phyloP scores from a whole-genome alignment of 225 moss, liverwort and hornwort species.

The Rhytidiadelphus loreus region DNA sequence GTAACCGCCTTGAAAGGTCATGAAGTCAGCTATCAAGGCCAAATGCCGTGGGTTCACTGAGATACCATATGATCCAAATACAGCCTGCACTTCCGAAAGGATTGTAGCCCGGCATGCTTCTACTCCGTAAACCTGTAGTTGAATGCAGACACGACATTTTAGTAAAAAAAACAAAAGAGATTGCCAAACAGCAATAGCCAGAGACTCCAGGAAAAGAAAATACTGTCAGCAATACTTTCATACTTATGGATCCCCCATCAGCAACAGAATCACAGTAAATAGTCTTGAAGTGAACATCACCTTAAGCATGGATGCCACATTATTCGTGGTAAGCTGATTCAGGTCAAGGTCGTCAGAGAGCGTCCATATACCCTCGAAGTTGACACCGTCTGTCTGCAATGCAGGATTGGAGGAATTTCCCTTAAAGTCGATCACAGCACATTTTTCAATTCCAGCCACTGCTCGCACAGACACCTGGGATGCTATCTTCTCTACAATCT shows the following conservation, averaged over 20 bases:
- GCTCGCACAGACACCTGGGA: constrained; percentile 70
- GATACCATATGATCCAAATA: constrained; percentile 85
- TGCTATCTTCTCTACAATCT: constrained; percentile 89
- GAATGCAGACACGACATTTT: not conserved
- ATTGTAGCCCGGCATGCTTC: constrained; percentile 86
- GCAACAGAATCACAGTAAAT: not conserved
- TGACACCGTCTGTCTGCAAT: constrained; percentile 92
- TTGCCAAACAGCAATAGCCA: not conserved
- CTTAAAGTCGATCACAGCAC: constrained; percentile 83
- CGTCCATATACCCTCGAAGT: constrained; percentile 82
- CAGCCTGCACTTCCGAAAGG: constrained; percentile 80
- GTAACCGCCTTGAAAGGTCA: constrained; percentile 92
- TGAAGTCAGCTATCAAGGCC: constrained; percentile 86
- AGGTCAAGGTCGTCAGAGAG: constrained; percentile 80
- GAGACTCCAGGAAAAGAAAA: not conserved
- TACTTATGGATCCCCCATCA: not conserved
- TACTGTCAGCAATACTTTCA: not conserved
- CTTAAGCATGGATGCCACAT: constrained; percentile 78
- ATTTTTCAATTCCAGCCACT: constrained; percentile 81
- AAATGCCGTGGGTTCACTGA: constrained; percentile 81
- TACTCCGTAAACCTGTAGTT: constrained; percentile 62
- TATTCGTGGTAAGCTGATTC: constrained; percentile 81
- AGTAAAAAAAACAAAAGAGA: not conserved
- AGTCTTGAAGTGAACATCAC: not conserved
- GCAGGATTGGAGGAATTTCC: constrained; percentile 54